A percentile compares a stretch with the other conserved stretches of the same genome.
phyloP scores from a whole-genome alignment of 2,329 filamentous ascomycete genomes.

The Shiraia sp. region DNA sequence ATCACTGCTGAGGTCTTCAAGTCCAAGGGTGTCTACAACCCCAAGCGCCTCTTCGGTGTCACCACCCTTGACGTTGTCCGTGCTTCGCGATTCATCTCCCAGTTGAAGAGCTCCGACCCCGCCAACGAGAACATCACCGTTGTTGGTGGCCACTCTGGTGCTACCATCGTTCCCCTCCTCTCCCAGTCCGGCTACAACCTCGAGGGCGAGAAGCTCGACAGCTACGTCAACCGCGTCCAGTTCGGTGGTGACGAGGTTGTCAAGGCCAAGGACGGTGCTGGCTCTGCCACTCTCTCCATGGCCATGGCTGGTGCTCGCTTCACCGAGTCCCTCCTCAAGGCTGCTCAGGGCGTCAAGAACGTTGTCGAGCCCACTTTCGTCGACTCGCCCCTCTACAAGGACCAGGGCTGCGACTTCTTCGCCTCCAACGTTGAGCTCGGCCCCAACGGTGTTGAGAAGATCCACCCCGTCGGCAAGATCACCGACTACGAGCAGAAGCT shows the following conservation, averaged over 20 bases:
- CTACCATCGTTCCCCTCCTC: conserved; percentile 97
- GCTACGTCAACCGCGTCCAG: conserved; percentile 91
- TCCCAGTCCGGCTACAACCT: conserved; percentile 92
- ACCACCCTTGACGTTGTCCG: conserved; percentile 99
- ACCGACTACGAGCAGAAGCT: conserved; percentile 87
- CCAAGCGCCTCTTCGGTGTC: conserved; percentile 98
- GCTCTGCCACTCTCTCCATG: conserved; percentile 98
- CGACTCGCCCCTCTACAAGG: conserved; percentile 96
- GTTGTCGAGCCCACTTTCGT: conserved; percentile 96
- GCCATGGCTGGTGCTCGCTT: conserved; percentile 87
- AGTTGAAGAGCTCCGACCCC: conserved; percentile 90
- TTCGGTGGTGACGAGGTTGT: conserved; percentile 99
- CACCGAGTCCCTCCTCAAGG: conserved; percentile 92
- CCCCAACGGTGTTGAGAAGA: conserved; percentile 93
- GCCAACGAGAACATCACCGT: conserved; percentile 93
- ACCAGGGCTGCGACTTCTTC: conserved; percentile 97
- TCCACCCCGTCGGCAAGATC: conserved; percentile 82
- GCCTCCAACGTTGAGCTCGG: conserved; percentile 93
- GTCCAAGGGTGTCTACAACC: conserved; percentile 93
- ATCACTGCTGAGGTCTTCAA: conserved; percentile 98
- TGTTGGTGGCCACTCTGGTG: conserved; percentile 94
- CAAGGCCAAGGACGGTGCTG: conserved; percentile 97
- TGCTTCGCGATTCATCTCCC: conserved; percentile 94
- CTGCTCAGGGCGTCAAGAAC: conserved; percentile 89
- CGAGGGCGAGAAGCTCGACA: conserved; percentile 71